Evolutionary conservation across 176 grass and related monocot species (phyloP), one percentile per base, ranked within the genome.

Genomic region (Rhipidocladum racemiflorum): DNA sequence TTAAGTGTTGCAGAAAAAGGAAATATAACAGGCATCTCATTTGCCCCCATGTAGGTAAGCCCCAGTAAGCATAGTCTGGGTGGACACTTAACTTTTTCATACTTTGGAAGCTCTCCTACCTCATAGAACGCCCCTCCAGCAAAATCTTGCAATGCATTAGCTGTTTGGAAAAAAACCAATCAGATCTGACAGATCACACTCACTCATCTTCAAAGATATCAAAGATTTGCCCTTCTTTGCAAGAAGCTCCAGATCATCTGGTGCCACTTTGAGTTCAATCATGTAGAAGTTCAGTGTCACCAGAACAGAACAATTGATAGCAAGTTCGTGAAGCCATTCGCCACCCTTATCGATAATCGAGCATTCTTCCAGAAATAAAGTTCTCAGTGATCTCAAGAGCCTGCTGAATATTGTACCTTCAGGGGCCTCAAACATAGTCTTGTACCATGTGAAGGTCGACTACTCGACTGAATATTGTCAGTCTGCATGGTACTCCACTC

Each of bases 221-320:
- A 97, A 80, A 7, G 90, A 92, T 78, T 88, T 91, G 79, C 90
- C 94, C 81, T 94, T 91, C 73, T 87, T 83, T 53, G 88, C 88
- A 63, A 97, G 92, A 84, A 91, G 83, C 81, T 94, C 92, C 61
- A 97, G 88, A 86, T 97, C 86, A 80, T 81, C 67, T 12, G 86
- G 79, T 0, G 6, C 86, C 68, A 97, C 87, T 86, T 57, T 88
- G 78, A 97, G 90, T 0, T 94, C 90, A 13, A 90, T 94, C 90
- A 94, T 91, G 84, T 97, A 89, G 81, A 97, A 94, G 73, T 97
- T 97, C 65, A 97, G 84, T 77, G 84, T 69, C 77, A 89, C 85
- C 15, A 97, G 81, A 77, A 92, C 86, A 43, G 84, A 90, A 67
- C 89, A 91, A 74, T 86, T 90, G 57, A 73, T 69, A 13, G 92